phyloP scores from a whole-genome alignment of 2,329 filamentous ascomycete genomes.

The Alternaria dauci region DNA sequence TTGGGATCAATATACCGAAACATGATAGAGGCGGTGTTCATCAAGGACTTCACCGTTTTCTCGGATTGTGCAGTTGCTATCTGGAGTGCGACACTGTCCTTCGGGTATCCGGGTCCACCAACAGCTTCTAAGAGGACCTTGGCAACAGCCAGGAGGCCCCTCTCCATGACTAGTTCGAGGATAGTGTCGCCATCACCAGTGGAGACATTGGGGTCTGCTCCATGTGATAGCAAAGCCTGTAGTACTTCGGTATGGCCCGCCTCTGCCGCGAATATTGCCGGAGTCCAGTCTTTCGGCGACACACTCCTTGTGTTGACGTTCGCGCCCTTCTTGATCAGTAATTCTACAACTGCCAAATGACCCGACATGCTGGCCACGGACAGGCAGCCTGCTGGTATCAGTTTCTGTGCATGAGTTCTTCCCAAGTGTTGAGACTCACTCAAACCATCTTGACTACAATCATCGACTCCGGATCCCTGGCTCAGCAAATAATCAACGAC shows the following conservation, averaged over 20 bases:
- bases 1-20: slow-evolving; percentile 14
- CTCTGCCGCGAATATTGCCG: slow-evolving; percentile 26
- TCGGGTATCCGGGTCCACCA: slow-evolving; percentile 27
- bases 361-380: slow-evolving; percentile 25
- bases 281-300: slow-evolving; percentile 17
- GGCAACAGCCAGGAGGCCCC: slow-evolving; percentile 17
- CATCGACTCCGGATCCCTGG: slow-evolving; percentile 23
- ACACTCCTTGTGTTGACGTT: slow-evolving; percentile 21
- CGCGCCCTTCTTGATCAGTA: slow-evolving; percentile 29
- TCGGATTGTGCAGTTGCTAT: slow-evolving; percentile 26
- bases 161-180: slow-evolving; percentile 24
- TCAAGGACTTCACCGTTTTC: slow-evolving; percentile 19
- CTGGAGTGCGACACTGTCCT: slow-evolving; percentile 28
- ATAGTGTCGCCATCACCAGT: slow-evolving; percentile 10
- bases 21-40: slow-evolving; percentile 22
- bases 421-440: slow-evolving; percentile 19
- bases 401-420: neutral
- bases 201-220: slow-evolving; percentile 16
- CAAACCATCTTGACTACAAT: slow-evolving; percentile 15
- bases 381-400: slow-evolving; percentile 23
- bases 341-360: slow-evolving; percentile 19
- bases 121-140: slow-evolving; percentile 25
- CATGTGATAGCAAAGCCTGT: slow-evolving; percentile 18
- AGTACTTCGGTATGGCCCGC: slow-evolving; percentile 21
- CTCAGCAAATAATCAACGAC: slow-evolving; percentile 25